A percentile compares a stretch with the other conserved stretches of the same genome.
These are phyloP conservation scores for Amanita pallidorosea DNA, from an alignment of 768 basidiomycete species.

Conservation along the genomic window DNA sequence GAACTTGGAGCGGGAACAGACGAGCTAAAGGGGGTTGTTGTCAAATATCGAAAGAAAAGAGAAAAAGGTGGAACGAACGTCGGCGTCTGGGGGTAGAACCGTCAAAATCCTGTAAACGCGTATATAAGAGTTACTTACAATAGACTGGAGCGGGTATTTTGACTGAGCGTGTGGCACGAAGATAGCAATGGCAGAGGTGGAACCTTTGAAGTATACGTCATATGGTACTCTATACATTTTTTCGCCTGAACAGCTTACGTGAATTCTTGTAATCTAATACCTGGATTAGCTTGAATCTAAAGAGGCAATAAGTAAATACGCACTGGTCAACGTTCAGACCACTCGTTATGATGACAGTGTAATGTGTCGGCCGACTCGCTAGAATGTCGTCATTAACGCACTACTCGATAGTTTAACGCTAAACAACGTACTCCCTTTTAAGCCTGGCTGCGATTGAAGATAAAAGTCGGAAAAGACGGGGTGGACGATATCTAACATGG, in stretches of 20 bases:
- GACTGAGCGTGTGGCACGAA: constrained; percentile 43
- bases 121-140: constrained; percentile 26
- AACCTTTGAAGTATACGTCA: constrained; percentile 12
- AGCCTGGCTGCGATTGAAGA: constrained; percentile 43
- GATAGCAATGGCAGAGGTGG: constrained; percentile 41
- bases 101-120: not conserved
- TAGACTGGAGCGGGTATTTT: constrained; percentile 54
- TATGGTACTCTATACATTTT: not conserved
- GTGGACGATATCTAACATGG: constrained; percentile 23
- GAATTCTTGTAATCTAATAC: constrained; percentile 4
- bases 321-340: constrained; percentile 2
- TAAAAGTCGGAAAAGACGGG: constrained; percentile 41
- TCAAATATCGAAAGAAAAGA: not conserved
- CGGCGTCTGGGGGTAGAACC: not conserved
- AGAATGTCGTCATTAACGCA: not conserved
- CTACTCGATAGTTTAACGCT: not conserved
- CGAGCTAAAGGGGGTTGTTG: constrained; percentile 6
- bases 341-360: constrained; percentile 35
- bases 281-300: not conserved
- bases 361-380: constrained; percentile 34
- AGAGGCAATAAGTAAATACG: not conserved
- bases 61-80: not conserved
- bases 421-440: constrained; percentile 38
- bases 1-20: constrained; percentile 10
- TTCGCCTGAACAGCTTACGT: not conserved